phyloP scores from a whole-genome alignment of 2,329 filamentous ascomycete species.

The Ustilaginoidea virens region DNA sequence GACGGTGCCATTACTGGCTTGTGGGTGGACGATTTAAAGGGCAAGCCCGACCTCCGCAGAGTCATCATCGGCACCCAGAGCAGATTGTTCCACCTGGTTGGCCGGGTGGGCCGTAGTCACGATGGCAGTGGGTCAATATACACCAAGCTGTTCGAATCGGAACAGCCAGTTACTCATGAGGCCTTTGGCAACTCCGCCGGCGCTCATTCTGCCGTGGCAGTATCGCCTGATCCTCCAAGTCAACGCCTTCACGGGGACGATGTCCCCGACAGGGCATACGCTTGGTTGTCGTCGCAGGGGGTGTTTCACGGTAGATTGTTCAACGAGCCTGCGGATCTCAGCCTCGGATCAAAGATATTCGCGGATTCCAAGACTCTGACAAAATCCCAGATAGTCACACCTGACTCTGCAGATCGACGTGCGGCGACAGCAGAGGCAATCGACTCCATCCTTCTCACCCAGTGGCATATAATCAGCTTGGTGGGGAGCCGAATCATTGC shows the following conservation, averaged over 20 bases:
- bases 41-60: constrained; percentile 55
- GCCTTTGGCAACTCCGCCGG: constrained; percentile 40
- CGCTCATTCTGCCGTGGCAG: constrained; percentile 47
- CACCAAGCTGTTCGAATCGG: constrained; percentile 72
- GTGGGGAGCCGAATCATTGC: constrained; percentile 73
- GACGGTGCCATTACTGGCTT: constrained; percentile 76
- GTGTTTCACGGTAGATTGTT: constrained; percentile 75
- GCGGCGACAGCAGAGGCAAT: constrained; percentile 57
- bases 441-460: constrained; percentile 68
- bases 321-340: constrained; percentile 38
- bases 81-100: constrained; percentile 66
- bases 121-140: constrained; percentile 80
- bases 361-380: constrained; percentile 64
- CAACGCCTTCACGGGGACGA: constrained; percentile 37
- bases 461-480: constrained; percentile 82
- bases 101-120: constrained; percentile 56
- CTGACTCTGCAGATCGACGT: constrained; percentile 48
- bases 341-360: constrained; percentile 61
- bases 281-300: constrained; percentile 80
- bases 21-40: constrained; percentile 61
- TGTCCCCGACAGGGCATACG: constrained; percentile 61
- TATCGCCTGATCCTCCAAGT: constrained; percentile 60
- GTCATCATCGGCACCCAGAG: constrained; percentile 69
- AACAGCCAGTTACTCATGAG: constrained; percentile 66
- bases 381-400: constrained; percentile 54